A percentile compares a stretch with the other conserved stretches of the same genome.
These are phyloP conservation scores for Podospora bellae-mahoneyi DNA, from an alignment of 495 filamentous ascomycete genomes.

Conservation along the genomic window DNA sequence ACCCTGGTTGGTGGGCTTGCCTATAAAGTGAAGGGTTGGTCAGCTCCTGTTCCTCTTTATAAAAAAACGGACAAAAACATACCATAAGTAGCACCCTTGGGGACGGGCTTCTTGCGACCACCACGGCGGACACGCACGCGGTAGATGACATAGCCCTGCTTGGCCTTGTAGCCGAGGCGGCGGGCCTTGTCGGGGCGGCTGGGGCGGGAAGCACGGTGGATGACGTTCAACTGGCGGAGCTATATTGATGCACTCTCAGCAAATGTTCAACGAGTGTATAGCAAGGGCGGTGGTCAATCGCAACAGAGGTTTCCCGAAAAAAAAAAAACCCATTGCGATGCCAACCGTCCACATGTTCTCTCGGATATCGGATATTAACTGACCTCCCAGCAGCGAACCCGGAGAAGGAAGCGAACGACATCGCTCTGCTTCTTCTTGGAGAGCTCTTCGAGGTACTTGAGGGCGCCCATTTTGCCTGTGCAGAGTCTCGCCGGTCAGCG, in stretches of 20 bases:
- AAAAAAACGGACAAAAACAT: conserved; percentile 32
- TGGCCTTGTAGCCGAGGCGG: conserved; percentile 99
- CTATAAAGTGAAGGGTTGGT: conserved; percentile 42
- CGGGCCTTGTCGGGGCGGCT: conserved; percentile 99
- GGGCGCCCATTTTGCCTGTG: conserved; percentile 74
- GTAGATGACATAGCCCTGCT: conserved; percentile 99
- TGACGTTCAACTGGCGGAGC: conserved; percentile 97
- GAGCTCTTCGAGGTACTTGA: conserved; percentile 99
- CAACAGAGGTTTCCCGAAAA: background rate
- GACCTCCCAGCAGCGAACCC: conserved; percentile 99
- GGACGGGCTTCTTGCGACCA: conserved; percentile 91
- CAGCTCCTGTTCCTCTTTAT: conserved; percentile 13
- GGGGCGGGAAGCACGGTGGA: conserved; percentile 97
- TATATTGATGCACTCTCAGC: conserved; percentile 99
- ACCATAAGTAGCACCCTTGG: conserved; percentile 99
- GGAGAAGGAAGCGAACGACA: conserved; percentile 97
- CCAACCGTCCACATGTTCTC: conserved; percentile 33
- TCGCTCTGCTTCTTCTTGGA: conserved; percentile 99
- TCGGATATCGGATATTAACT: conserved; percentile 52
- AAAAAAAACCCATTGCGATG: conserved; percentile 1
- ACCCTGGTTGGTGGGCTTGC: conserved; percentile 99
- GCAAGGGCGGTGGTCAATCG: conserved; percentile 50
- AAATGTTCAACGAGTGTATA: conserved; percentile 99
- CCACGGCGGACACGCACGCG: conserved; percentile 94
- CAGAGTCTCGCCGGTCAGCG: conserved; percentile 15